Evolutionary conservation across 805 yeast genomes (phyloP).

Genomic region (Yarrowia sp.): DNA sequence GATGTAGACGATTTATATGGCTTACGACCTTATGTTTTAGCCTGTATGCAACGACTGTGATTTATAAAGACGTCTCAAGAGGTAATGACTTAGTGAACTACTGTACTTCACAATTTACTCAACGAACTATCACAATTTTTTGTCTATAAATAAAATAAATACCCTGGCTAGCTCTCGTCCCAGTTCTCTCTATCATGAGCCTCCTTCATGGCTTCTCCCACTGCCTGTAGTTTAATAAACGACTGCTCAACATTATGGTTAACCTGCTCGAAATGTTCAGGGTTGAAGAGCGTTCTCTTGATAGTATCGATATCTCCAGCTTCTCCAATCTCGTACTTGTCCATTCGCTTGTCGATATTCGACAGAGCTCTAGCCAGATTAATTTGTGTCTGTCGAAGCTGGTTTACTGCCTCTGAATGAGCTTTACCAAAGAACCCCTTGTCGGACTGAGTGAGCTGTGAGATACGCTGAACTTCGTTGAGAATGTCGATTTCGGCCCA

Average conservation of each 20-base stretch:
- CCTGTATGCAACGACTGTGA: no score
- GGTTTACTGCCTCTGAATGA: constrained; percentile 52
- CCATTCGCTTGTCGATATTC: constrained; percentile 35
- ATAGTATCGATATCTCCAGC: constrained; percentile 39
- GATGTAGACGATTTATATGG: no score
- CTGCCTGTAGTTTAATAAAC: constrained; percentile 48
- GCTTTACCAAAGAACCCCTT: constrained; percentile 43
- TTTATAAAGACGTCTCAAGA: no score
- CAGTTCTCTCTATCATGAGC: constrained; percentile 34
- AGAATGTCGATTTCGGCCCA: constrained; percentile 88
- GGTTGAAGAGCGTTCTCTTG: constrained; percentile 44
- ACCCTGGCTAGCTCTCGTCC: not conserved
- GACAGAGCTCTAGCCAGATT: constrained; percentile 46
- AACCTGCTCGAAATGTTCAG: constrained; percentile 53
- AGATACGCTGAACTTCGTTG: constrained; percentile 70
- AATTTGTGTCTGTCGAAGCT: constrained; percentile 57
- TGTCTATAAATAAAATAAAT: not conserved
- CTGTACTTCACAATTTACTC: no score
- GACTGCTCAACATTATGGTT: constrained; percentile 52
- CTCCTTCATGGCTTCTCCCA: constrained; percentile 47
- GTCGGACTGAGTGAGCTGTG: constrained; percentile 40
- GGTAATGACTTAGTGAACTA: no score
- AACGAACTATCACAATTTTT: no score
- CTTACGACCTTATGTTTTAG: no score
- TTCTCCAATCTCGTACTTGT: constrained; percentile 39